A percentile compares a stretch with the other conserved stretches of the same genome.
Evolutionary conservation across 768 basidiomycete species (phyloP).

Genomic region (Asterophora lycoperdoides): DNA sequence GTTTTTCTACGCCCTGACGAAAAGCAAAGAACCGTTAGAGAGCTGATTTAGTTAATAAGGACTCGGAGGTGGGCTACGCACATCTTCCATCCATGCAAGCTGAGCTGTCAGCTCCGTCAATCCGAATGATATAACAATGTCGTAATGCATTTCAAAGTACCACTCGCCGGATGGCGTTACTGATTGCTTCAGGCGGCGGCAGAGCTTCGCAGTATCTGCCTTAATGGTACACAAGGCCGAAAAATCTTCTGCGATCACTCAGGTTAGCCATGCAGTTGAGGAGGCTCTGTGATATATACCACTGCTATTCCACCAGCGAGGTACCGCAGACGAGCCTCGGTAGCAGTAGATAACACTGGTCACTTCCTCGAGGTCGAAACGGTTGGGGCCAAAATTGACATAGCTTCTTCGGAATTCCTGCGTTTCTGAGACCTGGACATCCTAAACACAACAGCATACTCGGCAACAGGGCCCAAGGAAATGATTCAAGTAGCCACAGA

Average conservation of each 20-base stretch:
- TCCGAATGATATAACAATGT: constrained; percentile 49
- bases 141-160: constrained; percentile 33
- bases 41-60: not conserved
- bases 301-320: constrained; percentile 22
- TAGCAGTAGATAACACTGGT: constrained; percentile 20
- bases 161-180: constrained; percentile 4
- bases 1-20: constrained; percentile 4
- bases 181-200: not conserved
- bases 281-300: not conserved
- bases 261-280: not conserved
- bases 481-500: not conserved
- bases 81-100: constrained; percentile 47
- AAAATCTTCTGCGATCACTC: not conserved
- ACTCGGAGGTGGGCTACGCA: constrained; percentile 21
- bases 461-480: not conserved
- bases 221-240: not conserved
- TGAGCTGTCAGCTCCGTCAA: constrained; percentile 50
- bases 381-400: constrained; percentile 1
- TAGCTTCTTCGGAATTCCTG: constrained; percentile 22
- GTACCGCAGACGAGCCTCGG: constrained; percentile 15
- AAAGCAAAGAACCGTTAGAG: not conserved
- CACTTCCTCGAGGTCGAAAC: constrained; percentile 6
- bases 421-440: constrained; percentile 30
- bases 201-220: constrained; percentile 1
- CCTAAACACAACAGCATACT: constrained; percentile 20